phyloP scores from a whole-genome alignment of 2,329 filamentous ascomycete species.

The Aspergillus felis region DNA sequence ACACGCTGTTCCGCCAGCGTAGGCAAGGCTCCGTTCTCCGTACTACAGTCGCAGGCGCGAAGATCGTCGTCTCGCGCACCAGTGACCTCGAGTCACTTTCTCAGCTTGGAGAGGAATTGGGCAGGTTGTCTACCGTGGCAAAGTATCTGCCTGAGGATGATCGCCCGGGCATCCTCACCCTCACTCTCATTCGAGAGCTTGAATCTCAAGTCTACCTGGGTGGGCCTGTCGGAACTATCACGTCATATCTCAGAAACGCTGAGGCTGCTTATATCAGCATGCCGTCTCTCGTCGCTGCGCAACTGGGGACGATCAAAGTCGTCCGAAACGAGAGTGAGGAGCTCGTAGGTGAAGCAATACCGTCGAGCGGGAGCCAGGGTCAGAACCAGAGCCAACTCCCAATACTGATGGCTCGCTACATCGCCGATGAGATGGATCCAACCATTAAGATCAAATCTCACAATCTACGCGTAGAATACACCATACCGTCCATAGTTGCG shows the following conservation, averaged over 20 bases:
- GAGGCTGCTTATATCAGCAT: conserved; percentile 79
- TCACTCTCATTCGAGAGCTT: conserved; percentile 63
- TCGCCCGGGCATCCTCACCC: conserved; percentile 76
- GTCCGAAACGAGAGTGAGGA: conserved; percentile 66
- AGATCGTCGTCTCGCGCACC: conserved; percentile 59
- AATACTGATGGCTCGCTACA: conserved; percentile 81
- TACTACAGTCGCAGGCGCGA: conserved; percentile 61
- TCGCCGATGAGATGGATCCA: conserved; percentile 92
- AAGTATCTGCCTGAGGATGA: conserved; percentile 97
- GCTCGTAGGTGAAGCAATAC: conserved; percentile 62
- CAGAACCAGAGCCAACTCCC: conserved; percentile 36
- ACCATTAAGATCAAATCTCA: conserved; percentile 82
- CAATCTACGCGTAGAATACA: conserved; percentile 83
- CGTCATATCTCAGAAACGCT: conserved; percentile 56
- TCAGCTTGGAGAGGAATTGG: conserved; percentile 71
- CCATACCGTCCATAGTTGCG: conserved; percentile 76
- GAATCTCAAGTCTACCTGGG: conserved; percentile 62
- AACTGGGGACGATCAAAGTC: conserved; percentile 61
- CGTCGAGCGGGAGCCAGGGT: conserved; percentile 22
- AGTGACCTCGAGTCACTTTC: conserved; percentile 65
- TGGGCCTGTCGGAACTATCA: conserved; percentile 63
- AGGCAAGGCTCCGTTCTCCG: conserved; percentile 81
- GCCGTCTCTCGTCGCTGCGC: conserved; percentile 76
- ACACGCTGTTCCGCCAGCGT: conserved; percentile 81
- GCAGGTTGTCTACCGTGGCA: conserved; percentile 77